Evolutionary conservation across 139 green algal genomes (phyloP), one percentile per base, ranked within the genome.

Genomic region (Picochlorum sp.): DNA sequence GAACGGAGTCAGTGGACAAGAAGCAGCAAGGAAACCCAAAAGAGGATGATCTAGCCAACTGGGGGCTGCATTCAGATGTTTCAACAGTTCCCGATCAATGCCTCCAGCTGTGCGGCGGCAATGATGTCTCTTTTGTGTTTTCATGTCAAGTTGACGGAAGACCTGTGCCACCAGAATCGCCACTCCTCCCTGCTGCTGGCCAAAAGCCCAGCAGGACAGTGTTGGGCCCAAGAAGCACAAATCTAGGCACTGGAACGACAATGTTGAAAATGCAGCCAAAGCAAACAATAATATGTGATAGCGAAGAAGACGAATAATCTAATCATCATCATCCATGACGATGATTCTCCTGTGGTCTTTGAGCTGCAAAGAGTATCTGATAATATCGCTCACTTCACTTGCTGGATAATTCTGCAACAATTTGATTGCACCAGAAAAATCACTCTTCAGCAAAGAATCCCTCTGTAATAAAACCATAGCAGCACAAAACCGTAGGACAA

Each of bases 361-460:
- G 30, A 83, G 45, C 31, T 37, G 24, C 34, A 72, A 23, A 3
- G 81, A 82, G 28, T 47, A n/a, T n/a, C 57, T 13, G 24, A 89
- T 49, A 2, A 89, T 68, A 14, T 68, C 23, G n/a, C 58, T 54
- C 3, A 87, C 75, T 47, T 90, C 84, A 6, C 73, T 74, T 0
- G 84, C 82, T 11, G 84, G 84, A 79, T 89, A 97, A 14, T 74
- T 76, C 66, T 97, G 91, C 65, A 97, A 77, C 41, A 95, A 79
- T 74, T 97, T 97, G 26, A 97, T 71, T 73, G 89, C 92, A 45
- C 79, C 68, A 0, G 82, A 77, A 79, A 97, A 97, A 81, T 97
- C 91, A 15, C 85, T 81, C 80, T 76, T 47, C 62, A 93, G 58
- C 6, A 96, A 78, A 56, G 84, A 57, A 18, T 67, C 50, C 14